Base-by-base conservation (phyloP, 768 basidiomycete species). In the Suillus hirtellus region DNA sequence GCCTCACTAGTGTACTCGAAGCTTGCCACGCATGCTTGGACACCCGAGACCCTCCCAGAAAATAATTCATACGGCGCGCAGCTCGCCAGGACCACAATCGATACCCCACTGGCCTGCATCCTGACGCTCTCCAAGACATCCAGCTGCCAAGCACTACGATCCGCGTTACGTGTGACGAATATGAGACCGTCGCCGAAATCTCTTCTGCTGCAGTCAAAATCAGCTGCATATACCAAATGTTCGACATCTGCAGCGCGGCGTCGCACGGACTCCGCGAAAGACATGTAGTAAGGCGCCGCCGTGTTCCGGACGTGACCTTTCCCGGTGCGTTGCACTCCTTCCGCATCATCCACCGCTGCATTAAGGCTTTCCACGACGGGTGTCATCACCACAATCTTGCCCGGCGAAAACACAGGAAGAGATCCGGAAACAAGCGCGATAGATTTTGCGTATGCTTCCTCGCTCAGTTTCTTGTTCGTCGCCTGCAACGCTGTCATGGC, bases 61-160 rank as follows among this genome's bases (percentile, higher is more conserved):
- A 79, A 73, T 12, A 87, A 62, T 65, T 90, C 88, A 66, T 89
- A 90, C 35, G 89, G 89, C n/a, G 81, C 84, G 68, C 88, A 88
- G 43, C 85, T 88, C 21, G 85, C 81, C 0, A 90, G 64, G 15
- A 89, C 70, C 1, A 87, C 76, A 40, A 87, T 71, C 19, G 76
- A 75, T 19, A 74, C 68, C 1, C 37, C 60, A 3, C 7, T n/a
- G 9, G 61, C 50, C 69, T 60, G 67, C 24, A 40, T 55, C 64
- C 21, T 74, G 50, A 46, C 80, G 65, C 42, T 67, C 64, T 54
- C 69, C 60, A 88, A 65, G 44, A 76, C 75, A 12, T 76, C 74
- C 55, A 80, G 61, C 72, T 88, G 88, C 87, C 88, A 89, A 12
- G 58, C 46, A 46, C 77, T 77, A 35, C 75, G 77, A 63, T 85